Conservation (phyloP, 1,284 basidiomycete species). For the Ustilago esculenta region DNA sequence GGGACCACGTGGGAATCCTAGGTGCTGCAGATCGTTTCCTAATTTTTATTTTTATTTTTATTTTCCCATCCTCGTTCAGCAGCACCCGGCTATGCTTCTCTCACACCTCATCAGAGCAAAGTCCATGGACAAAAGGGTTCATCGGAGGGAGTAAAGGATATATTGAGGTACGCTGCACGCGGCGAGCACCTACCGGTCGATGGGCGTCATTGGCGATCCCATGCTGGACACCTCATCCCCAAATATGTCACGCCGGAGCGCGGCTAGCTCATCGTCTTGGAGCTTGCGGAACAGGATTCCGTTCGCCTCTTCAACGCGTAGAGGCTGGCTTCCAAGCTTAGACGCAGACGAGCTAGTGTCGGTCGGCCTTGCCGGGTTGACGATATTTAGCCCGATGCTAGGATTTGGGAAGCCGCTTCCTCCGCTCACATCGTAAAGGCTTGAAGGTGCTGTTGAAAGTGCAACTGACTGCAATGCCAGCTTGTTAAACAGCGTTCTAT, state of each 20-base stretch:
- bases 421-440: slow-evolving; percentile 46
- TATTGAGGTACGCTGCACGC: background rate
- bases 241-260: slow-evolving; percentile 34
- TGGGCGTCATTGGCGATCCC: too few species aligned
- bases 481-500: slow-evolving; percentile 49
- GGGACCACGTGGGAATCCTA: slow-evolving; percentile 84
- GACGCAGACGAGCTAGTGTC: background rate
- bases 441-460: slow-evolving; percentile 40
- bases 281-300: slow-evolving; percentile 38
- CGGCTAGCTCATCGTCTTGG: slow-evolving; percentile 12
- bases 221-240: slow-evolving; percentile 3
- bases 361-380: background rate
- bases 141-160: background rate
- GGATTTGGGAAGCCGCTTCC: slow-evolving; percentile 48
- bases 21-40: slow-evolving; percentile 82
- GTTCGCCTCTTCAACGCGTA: slow-evolving; percentile 27
- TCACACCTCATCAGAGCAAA: too few species aligned
- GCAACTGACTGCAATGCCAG: slow-evolving; percentile 51
- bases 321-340: slow-evolving; percentile 1
- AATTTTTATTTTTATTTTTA: too few species aligned
- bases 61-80: too few species aligned
- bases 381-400: slow-evolving; percentile 23
- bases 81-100: too few species aligned
- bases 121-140: too few species aligned
- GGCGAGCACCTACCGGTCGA: too few species aligned